A percentile compares a stretch with the other conserved stretches of the same genome.
phyloP scores from a whole-genome alignment of 2,329 filamentous ascomycete species.

The Sordariomycetes sp. region DNA sequence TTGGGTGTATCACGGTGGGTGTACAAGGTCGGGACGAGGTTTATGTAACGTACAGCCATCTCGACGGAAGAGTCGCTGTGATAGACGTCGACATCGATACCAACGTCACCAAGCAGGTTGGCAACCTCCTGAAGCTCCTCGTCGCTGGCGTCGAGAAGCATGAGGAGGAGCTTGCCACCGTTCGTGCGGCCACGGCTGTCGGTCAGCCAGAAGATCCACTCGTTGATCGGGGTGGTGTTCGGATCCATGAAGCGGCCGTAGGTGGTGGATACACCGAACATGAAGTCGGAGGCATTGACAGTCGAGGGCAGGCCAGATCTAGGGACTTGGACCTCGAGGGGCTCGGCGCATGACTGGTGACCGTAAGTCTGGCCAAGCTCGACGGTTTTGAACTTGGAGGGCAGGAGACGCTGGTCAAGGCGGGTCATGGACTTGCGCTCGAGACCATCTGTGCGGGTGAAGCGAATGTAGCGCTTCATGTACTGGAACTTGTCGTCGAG shows the following conservation, averaged over 20 bases:
- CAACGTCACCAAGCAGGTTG: constrained; percentile 33
- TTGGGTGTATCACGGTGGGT: constrained; percentile 35
- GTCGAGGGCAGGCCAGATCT: constrained; percentile 38
- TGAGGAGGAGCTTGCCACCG: constrained; percentile 44
- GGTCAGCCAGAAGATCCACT: constrained; percentile 53
- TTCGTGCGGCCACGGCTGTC: constrained; percentile 46
- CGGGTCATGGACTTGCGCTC: constrained; percentile 41
- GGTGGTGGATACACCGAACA: constrained; percentile 51
- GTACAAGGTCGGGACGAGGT: constrained; percentile 44
- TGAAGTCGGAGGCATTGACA: constrained; percentile 46
- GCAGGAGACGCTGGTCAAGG: constrained; percentile 36
- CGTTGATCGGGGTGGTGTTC: constrained; percentile 42
- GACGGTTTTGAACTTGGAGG: constrained; percentile 36
- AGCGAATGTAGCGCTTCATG: constrained; percentile 44
- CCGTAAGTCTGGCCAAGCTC: constrained; percentile 32
- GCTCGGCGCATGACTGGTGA: constrained; percentile 34
- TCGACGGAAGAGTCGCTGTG: constrained; percentile 41
- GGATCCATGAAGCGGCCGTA: constrained; percentile 43
- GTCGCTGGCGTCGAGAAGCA: constrained; percentile 43
- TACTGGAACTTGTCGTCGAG: constrained; percentile 45
- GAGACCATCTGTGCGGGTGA: constrained; percentile 36
- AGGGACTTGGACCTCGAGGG: constrained; percentile 41
- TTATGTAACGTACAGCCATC: constrained; percentile 51
- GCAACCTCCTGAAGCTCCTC: constrained; percentile 40
- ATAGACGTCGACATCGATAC: constrained; percentile 49